Conservation (phyloP, 2,329 filamentous ascomycete species). For the Thermochaetoides dissita region DNA sequence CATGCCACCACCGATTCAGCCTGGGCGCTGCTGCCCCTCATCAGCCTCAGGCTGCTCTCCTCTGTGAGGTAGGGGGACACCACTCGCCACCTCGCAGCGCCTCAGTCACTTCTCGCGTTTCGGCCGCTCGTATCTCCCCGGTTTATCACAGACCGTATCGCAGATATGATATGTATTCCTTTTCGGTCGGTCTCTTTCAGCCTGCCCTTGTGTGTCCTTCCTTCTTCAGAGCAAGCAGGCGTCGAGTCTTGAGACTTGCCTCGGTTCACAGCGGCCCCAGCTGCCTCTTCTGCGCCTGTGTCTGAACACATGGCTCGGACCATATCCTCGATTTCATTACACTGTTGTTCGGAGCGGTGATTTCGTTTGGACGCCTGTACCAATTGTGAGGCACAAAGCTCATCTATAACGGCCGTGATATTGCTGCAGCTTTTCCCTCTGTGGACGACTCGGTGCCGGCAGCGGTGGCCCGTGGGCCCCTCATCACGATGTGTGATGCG, state of each 20-base stretch:
- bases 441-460: neutral
- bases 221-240: slow-evolving; percentile 7
- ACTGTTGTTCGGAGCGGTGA: slow-evolving; percentile 9
- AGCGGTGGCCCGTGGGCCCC: slow-evolving; percentile 8
- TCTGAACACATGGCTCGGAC: no score
- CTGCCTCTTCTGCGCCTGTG: slow-evolving; percentile 4
- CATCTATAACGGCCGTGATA: slow-evolving; percentile 16
- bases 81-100: no score
- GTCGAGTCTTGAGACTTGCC: slow-evolving; percentile 5
- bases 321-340: no score
- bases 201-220: slow-evolving; percentile 10
- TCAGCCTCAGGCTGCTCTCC: no score
- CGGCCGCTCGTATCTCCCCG: no score
- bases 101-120: no score
- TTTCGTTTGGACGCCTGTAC: slow-evolving; percentile 15
- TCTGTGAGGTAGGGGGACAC: no score
- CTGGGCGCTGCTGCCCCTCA: no score
- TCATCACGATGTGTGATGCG: neutral
- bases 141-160: no score
- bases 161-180: neutral
- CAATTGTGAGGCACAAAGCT: slow-evolving; percentile 13
- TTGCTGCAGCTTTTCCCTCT: slow-evolving; percentile 8
- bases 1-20: no score
- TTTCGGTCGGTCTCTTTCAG: slow-evolving; percentile 1
- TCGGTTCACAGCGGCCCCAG: slow-evolving; percentile 9